These are phyloP conservation scores for Skeletonema menzelii DNA, from an alignment of 108 stramenopile species.

Conservation along the genomic window DNA sequence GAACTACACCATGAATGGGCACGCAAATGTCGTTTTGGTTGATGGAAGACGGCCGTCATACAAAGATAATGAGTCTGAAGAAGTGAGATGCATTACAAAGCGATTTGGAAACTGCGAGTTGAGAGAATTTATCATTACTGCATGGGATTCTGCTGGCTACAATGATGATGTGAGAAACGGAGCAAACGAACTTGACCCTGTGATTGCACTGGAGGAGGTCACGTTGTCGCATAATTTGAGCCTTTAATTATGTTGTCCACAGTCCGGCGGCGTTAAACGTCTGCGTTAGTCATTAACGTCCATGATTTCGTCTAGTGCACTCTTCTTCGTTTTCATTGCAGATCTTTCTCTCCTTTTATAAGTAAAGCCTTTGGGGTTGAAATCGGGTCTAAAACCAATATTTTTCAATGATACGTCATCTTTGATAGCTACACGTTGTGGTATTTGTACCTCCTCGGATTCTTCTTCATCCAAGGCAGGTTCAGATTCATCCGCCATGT, in stretches of 20 bases:
- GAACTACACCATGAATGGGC: constrained; percentile 59
- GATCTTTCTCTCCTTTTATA: constrained; percentile 50
- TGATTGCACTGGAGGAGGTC: constrained; percentile 39
- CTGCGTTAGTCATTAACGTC: background rate
- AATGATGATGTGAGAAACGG: background rate
- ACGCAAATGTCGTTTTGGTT: constrained; percentile 50
- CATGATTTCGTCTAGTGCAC: constrained; percentile 38
- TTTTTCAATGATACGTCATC: constrained; percentile 9
- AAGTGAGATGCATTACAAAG: constrained; percentile 36
- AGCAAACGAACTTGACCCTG: constrained; percentile 6
- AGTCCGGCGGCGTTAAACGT: too few species aligned
- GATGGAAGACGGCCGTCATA: constrained; percentile 43
- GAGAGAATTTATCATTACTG: constrained; percentile 55
- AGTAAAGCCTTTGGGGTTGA: constrained; percentile 49
- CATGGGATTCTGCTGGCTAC: constrained; percentile 8
- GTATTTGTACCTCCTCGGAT: constrained; percentile 10
- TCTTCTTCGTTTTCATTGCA: constrained; percentile 48
- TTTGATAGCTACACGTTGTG: background rate
- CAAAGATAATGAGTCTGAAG: background rate
- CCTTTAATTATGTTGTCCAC: too few species aligned
- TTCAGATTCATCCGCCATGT: constrained; percentile 52
- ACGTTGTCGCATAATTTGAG: background rate
- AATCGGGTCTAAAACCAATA: constrained; percentile 51
- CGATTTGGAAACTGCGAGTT: constrained; percentile 86
- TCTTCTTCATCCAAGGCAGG: constrained; percentile 36